Evolutionary conservation across 1,139 yeast genomes (phyloP).

Genomic region (Hemisphaericaspora lyxosophila): DNA sequence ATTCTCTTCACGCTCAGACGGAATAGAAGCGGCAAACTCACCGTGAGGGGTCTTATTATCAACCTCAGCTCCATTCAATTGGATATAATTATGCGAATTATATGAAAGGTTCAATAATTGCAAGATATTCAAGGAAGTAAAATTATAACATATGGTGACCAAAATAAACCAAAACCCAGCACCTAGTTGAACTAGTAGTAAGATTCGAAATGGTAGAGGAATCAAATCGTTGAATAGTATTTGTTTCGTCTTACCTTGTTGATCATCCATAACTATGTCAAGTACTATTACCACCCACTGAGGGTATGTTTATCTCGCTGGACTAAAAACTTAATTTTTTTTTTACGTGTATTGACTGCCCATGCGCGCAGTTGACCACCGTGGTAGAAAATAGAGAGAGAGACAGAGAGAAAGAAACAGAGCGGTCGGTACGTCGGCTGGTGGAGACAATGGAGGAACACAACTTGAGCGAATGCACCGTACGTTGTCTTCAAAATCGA

Average conservation of each 20-base stretch:
- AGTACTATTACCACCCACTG: too few species aligned
- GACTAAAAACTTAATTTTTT: too few species aligned
- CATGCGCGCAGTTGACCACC: too few species aligned
- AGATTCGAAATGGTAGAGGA: slow-evolving; percentile 42
- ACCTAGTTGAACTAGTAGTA: slow-evolving; percentile 34
- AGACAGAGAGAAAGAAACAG: too few species aligned
- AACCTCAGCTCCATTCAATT: slow-evolving; percentile 19
- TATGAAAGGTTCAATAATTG: slow-evolving; percentile 41
- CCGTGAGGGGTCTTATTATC: slow-evolving; percentile 22
- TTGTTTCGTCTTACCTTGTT: slow-evolving; percentile 11
- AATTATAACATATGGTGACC: slow-evolving; percentile 25
- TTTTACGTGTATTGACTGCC: too few species aligned
- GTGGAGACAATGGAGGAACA: too few species aligned
- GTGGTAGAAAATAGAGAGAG: too few species aligned
- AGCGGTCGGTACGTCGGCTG: too few species aligned
- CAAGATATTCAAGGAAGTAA: slow-evolving; percentile 32
- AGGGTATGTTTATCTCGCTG: too few species aligned
- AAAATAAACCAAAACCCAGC: slow-evolving; percentile 36
- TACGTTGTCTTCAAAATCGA: too few species aligned
- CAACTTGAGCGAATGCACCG: too few species aligned
- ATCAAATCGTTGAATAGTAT: slow-evolving; percentile 25
- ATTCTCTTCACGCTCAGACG: slow-evolving; percentile 36
- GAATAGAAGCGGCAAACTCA: slow-evolving; percentile 32
- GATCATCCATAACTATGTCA: slow-evolving; percentile 16
- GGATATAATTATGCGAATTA: slow-evolving; percentile 37